phyloP scores from a whole-genome alignment of 768 basidiomycete species.

The Cystoderma amianthinum region DNA sequence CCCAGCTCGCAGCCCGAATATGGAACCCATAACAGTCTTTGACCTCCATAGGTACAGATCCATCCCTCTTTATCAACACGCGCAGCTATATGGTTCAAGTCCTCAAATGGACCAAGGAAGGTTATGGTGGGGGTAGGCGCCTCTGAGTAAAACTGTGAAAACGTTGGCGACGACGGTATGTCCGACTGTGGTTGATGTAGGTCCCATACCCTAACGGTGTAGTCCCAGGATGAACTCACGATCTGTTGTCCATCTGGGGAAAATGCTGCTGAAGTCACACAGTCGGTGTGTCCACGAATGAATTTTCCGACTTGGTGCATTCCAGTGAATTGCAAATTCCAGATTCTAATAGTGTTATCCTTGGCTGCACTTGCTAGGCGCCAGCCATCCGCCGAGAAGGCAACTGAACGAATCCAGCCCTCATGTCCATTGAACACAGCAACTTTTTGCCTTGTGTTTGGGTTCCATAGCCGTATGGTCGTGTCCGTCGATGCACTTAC shows the following conservation, averaged over 20 bases:
- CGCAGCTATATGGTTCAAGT: background rate
- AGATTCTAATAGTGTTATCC: constrained; percentile 10
- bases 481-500: background rate
- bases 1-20: background rate
- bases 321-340: constrained; percentile 2
- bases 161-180: background rate
- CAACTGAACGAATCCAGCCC: constrained; percentile 5
- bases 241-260: constrained; percentile 2
- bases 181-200: background rate
- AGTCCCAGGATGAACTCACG: constrained; percentile 1
- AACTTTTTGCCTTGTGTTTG: background rate
- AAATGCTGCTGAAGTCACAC: background rate
- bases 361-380: constrained; percentile 6
- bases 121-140: background rate
- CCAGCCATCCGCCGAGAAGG: constrained; percentile 10
- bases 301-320: background rate
- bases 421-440: constrained; percentile 6
- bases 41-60: background rate
- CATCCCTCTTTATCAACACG: background rate
- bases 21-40: background rate
- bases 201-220: constrained; percentile 2
- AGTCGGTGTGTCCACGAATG: background rate
- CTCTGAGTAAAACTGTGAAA: background rate
- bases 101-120: background rate
- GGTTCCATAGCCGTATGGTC: constrained; percentile 1